A percentile compares a stretch with the other conserved stretches of the same genome.
Evolutionary conservation across 306 rosid species (phyloP).

Genomic region (Senna siamea): DNA sequence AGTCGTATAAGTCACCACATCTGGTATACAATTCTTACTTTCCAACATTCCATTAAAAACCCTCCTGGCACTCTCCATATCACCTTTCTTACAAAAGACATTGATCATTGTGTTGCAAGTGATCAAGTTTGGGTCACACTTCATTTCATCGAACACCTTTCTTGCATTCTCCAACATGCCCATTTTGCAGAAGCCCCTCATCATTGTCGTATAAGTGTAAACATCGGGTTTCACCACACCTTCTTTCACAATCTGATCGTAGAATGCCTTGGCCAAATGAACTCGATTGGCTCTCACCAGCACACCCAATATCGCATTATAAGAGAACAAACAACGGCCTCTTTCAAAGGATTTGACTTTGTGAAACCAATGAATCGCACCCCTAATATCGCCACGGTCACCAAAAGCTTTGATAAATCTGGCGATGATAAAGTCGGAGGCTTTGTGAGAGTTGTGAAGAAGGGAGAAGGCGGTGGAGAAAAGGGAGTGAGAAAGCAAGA

Average conservation of each 20-base stretch:
- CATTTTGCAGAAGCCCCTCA: conserved; percentile 53
- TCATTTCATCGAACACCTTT: conserved; percentile 67
- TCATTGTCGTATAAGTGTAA: conserved; percentile 52
- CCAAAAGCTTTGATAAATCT: conserved; percentile 53
- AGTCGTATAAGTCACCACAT: conserved; percentile 55
- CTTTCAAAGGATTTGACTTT: conserved; percentile 38
- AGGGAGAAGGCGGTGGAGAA: conserved; percentile 54
- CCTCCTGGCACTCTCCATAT: conserved; percentile 47
- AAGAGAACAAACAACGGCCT: conserved; percentile 48
- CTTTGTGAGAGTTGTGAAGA: conserved; percentile 39
- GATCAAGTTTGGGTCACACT: conserved; percentile 47
- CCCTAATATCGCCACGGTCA: conserved; percentile 48
- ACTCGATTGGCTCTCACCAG: conserved; percentile 52
- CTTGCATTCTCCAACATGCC: conserved; percentile 48
- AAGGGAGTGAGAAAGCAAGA: conserved; percentile 53
- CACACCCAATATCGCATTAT: conserved; percentile 52
- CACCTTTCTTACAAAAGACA: conserved; percentile 53
- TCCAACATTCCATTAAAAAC: conserved; percentile 38
- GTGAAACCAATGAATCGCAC: conserved; percentile 61
- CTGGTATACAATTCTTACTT: conserved; percentile 43
- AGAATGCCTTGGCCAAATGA: conserved; percentile 46
- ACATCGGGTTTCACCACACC: conserved; percentile 45
- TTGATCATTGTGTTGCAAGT: conserved; percentile 53
- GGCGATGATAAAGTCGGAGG: conserved; percentile 42
- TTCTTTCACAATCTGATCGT: conserved; percentile 47